Conservation (phyloP, 495 filamentous ascomycete species). For the Penicillium taxi region DNA sequence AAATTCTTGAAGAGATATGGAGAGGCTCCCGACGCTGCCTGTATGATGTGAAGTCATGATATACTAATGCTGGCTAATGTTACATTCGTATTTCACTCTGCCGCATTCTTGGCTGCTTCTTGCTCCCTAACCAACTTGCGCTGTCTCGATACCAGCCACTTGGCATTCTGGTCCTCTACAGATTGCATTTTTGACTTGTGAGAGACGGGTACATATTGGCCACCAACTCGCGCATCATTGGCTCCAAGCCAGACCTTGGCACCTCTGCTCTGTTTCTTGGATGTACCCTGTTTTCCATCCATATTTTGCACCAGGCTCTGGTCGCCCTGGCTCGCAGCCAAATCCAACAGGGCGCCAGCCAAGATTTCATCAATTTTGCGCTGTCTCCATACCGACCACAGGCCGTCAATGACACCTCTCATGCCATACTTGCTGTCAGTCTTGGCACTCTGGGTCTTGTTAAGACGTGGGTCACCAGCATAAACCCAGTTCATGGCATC, state of each 20-base stretch:
- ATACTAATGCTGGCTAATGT: not conserved
- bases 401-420: slow-evolving; percentile 58
- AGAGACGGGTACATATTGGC: slow-evolving; percentile 65
- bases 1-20: slow-evolving; percentile 79
- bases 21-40: slow-evolving; percentile 67
- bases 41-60: slow-evolving; percentile 54
- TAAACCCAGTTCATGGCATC: slow-evolving; percentile 78
- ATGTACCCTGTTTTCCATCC: slow-evolving; percentile 15
- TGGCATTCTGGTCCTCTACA: slow-evolving; percentile 67
- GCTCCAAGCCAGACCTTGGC: slow-evolving; percentile 68
- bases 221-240: slow-evolving; percentile 47
- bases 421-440: slow-evolving; percentile 51
- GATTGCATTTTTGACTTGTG: slow-evolving; percentile 53
- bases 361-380: slow-evolving; percentile 85
- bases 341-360: slow-evolving; percentile 56
- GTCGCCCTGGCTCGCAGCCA: slow-evolving; percentile 48
- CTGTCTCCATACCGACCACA: slow-evolving; percentile 78
- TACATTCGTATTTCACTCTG: not conserved
- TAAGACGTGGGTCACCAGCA: slow-evolving; percentile 47
- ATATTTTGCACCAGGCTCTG: slow-evolving; percentile 16
- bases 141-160: slow-evolving; percentile 66
- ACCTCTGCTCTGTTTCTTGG: slow-evolving; percentile 28
- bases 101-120: slow-evolving; percentile 11
- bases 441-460: slow-evolving; percentile 22
- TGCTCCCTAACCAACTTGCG: slow-evolving; percentile 25